Evolutionary conservation across 1,284 basidiomycete species (phyloP).

Genomic region (Trametes polyzona): DNA sequence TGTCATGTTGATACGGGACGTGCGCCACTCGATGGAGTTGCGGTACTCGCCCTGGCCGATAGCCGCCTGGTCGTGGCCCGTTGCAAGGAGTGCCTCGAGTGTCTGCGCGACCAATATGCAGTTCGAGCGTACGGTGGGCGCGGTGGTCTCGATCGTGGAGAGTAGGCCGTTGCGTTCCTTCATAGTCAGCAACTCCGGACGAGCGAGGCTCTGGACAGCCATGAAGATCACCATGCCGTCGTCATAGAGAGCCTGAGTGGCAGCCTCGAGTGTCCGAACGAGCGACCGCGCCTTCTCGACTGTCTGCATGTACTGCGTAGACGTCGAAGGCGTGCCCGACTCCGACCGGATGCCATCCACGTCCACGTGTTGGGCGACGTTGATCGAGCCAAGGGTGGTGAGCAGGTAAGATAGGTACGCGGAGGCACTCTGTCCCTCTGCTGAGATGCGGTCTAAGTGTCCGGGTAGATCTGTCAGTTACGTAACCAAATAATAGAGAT

Average conservation of each 20-base stretch:
- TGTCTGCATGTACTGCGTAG: constrained; percentile 59
- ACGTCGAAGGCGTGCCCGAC: constrained; percentile 40
- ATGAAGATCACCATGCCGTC: constrained; percentile 63
- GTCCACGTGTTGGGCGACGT: constrained; percentile 77
- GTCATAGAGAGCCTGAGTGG: constrained; percentile 73
- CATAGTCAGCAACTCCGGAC: constrained; percentile 6
- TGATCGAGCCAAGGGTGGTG: constrained; percentile 63
- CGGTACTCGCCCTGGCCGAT: constrained; percentile 69
- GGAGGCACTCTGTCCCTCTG: constrained; percentile 50
- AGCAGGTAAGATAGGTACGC: constrained; percentile 61
- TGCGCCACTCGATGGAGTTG: constrained; percentile 73
- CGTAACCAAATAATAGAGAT: neutral
- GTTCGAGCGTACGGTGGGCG: constrained; percentile 34
- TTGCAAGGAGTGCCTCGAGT: constrained; percentile 58
- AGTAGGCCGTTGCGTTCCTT: constrained; percentile 9
- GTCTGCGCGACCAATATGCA: constrained; percentile 60
- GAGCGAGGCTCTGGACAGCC: constrained; percentile 48
- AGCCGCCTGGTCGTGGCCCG: constrained; percentile 73
- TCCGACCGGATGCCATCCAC: constrained; percentile 71
- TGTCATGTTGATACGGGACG: constrained; percentile 67
- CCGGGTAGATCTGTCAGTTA: constrained; percentile 6
- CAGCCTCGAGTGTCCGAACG: constrained; percentile 69
- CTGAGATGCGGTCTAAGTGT: constrained; percentile 30
- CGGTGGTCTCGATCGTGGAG: constrained; percentile 32
- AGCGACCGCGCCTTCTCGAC: constrained; percentile 67